Evolutionary conservation across 805 yeast species (phyloP), one percentile per base, ranked within the genome.

Genomic region (Saturnispora mendoncae): DNA sequence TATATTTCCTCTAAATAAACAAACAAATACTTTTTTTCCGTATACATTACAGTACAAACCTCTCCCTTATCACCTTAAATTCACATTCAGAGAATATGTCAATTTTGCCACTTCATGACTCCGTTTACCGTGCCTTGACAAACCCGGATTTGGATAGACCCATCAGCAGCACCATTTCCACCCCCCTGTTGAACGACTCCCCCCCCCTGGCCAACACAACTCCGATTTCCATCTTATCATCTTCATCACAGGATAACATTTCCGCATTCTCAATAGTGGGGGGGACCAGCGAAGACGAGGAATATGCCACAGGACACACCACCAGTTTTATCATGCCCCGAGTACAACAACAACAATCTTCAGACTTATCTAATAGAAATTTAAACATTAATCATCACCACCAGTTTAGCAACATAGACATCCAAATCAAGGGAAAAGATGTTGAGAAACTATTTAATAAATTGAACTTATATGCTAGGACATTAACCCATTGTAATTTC

Each of bases 271-370:
- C 38, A 4, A 33, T 39, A 13, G 38, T 39, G 10, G 42, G 38
- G 7, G 30, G 9, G 5, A 21, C 33, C 1, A 18, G 30, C 9
- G 38, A 34, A 4, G 42, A 39, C 14, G 37, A 39, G 4, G 27
- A 39, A 17, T 27, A 32, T 14, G 12, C 10, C 8, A 7, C 15
- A 4, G 32, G 18, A 10, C 30, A 26, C 8, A 25, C 25, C 2
- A 39, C 26, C 7, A 33, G 38, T 23, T 63, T 63, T 47, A 58
- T 62, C 14, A 63, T 63, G 67, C 67, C 67, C 1, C 50, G 57
- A 28, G 62, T 63, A 10, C 61, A 24, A 48, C 53, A 8, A 42
- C 50, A 27, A 23, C 19, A 20, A 12, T 24, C 31, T n/a, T 36
- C 46, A 21, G 39, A n/a, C n/a, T n/a, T n/a, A n/a, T n/a, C n/a